Percentiles rank a stretch among this genome's conserved stretches.
Conservation (phyloP, 2,329 filamentous ascomycete species). For the Alternaria solani region DNA sequence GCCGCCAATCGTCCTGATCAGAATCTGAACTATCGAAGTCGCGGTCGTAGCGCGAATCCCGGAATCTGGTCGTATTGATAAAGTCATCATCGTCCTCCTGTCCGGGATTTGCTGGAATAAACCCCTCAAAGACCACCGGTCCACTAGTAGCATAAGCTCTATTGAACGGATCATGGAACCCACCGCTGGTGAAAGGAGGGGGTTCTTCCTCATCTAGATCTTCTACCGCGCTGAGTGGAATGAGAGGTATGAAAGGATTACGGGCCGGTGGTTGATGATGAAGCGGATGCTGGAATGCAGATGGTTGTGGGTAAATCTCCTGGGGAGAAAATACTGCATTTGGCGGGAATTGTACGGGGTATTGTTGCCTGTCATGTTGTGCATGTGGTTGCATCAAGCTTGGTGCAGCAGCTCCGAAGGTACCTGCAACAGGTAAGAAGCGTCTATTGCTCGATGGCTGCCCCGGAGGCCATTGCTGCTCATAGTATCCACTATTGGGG, state of each 20-base stretch:
- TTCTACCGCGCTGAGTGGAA: constrained; percentile 33
- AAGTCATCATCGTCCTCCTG: constrained; percentile 46
- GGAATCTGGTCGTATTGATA: constrained; percentile 30
- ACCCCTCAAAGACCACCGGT: constrained; percentile 51
- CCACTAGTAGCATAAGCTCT: constrained; percentile 34
- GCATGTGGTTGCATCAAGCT: constrained; percentile 18
- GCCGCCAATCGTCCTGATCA: constrained; percentile 39
- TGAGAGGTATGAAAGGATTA: constrained; percentile 30
- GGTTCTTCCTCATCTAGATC: constrained; percentile 24
- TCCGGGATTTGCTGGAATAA: constrained; percentile 46
- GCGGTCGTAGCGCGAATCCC: constrained; percentile 29
- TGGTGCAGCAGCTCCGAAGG: constrained; percentile 29
- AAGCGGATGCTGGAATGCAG: constrained; percentile 18
- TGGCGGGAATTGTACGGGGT: constrained; percentile 24
- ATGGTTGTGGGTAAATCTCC: constrained; percentile 23
- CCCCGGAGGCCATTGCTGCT: constrained; percentile 33
- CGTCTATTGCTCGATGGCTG: constrained; percentile 26
- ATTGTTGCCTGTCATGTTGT: constrained; percentile 21
- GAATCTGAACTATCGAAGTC: constrained; percentile 36
- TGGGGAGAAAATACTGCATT: constrained; percentile 27
- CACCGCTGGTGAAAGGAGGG: constrained; percentile 22
- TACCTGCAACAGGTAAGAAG: constrained; percentile 30
- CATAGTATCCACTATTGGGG: constrained; percentile 28
- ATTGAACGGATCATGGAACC: constrained; percentile 33
- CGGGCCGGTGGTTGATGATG: constrained; percentile 19